phyloP scores from a whole-genome alignment of 1,139 yeast genomes.

The Eremothecium sinecaudum region DNA sequence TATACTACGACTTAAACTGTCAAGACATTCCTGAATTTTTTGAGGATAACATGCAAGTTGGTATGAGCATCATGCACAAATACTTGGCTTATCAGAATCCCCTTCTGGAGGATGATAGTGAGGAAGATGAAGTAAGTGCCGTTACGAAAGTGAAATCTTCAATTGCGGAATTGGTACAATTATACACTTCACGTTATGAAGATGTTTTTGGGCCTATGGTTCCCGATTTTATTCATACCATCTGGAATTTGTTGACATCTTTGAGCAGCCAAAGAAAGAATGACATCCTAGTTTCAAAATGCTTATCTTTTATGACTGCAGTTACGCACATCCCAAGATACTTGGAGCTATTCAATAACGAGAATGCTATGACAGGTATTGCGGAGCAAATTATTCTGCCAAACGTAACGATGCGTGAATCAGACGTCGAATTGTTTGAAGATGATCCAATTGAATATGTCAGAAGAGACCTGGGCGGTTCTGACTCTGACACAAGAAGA shows the following conservation, averaged over 20 bases:
- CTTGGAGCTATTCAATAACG: conserved; percentile 56
- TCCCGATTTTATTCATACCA: conserved; percentile 66
- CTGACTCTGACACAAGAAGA: conserved; percentile 87
- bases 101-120: conserved; percentile 44
- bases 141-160: conserved; percentile 70
- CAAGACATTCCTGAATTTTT: conserved; percentile 98
- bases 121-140: conserved; percentile 63
- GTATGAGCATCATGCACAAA: conserved; percentile 76
- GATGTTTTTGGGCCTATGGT: conserved; percentile 77
- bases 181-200: conserved; percentile 84
- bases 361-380: conserved; percentile 61
- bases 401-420: conserved; percentile 70
- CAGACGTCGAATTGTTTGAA: conserved; percentile 88
- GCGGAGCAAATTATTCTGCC: conserved; percentile 81
- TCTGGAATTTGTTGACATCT: conserved; percentile 69
- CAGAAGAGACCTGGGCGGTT: conserved; percentile 88
- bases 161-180: conserved; percentile 73
- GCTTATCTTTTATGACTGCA: conserved; percentile 73
- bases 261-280: conserved; percentile 65
- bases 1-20: conserved; percentile 88
- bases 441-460: conserved; percentile 94
- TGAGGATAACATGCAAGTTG: conserved; percentile 73
- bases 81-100: conserved; percentile 57
- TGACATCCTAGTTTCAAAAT: conserved; percentile 75
- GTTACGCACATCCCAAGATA: conserved; percentile 64